Evolutionary conservation across 305 asterid genomes (phyloP).

Genomic region (Salvia sclarea): DNA sequence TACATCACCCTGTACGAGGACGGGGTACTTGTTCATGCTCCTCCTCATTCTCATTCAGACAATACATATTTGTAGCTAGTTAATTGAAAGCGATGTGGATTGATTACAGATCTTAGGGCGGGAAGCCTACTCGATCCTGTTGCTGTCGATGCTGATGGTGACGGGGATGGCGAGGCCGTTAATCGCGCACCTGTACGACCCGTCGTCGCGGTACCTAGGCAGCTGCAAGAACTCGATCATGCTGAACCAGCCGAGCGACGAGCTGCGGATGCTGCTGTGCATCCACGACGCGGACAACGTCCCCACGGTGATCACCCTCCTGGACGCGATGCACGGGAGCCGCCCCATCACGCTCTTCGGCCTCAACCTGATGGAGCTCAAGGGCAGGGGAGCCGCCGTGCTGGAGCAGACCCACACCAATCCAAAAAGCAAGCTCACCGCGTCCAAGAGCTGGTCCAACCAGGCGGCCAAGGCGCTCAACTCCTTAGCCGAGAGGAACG

Average conservation of each 20-base stretch:
- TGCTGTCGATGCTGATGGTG: slow-evolving; percentile 47
- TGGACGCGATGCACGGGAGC: slow-evolving; percentile 32
- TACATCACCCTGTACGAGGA: slow-evolving; percentile 44
- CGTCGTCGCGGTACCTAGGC: slow-evolving; percentile 47
- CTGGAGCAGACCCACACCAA: slow-evolving; percentile 38
- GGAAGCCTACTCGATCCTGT: slow-evolving; percentile 50
- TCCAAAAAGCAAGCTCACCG: slow-evolving; percentile 32
- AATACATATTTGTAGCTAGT: too few relatives aligned
- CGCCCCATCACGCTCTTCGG: slow-evolving; percentile 43
- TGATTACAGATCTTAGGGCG: slow-evolving; percentile 45
- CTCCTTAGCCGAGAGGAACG: slow-evolving; percentile 32
- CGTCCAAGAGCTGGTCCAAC: slow-evolving; percentile 43
- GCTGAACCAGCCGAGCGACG: slow-evolving; percentile 37
- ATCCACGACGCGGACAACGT: slow-evolving; percentile 52
- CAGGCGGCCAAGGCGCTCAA: slow-evolving; percentile 51
- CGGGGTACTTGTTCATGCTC: too few relatives aligned
- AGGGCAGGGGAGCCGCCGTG: slow-evolving; percentile 52
- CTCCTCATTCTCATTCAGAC: too few relatives aligned
- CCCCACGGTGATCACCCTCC: slow-evolving; percentile 51
- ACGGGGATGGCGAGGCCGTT: slow-evolving; percentile 58
- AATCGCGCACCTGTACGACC: slow-evolving; percentile 52
- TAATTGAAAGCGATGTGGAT: too few relatives aligned
- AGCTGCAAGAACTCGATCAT: slow-evolving; percentile 40
- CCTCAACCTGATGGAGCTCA: slow-evolving; percentile 57
- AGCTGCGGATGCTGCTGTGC: slow-evolving; percentile 52